Conservation (phyloP, 176 grass and related monocot genomes). For the Thinopyrum elongatum region DNA sequence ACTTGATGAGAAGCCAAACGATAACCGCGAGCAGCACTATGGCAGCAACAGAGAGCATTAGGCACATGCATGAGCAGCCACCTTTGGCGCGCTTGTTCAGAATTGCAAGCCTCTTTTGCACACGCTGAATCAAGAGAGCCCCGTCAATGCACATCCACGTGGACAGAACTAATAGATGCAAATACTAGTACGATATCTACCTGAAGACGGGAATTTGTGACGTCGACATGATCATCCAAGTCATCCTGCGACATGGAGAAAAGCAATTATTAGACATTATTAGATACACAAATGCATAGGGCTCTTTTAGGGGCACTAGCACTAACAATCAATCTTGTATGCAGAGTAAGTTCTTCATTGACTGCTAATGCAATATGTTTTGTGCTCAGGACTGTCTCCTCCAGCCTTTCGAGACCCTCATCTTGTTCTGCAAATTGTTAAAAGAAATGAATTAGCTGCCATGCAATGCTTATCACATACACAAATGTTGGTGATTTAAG, state of each 20-base stretch:
- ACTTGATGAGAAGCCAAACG: conserved; percentile 83
- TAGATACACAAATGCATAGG: not conserved
- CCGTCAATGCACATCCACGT: not conserved
- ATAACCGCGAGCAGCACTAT: conserved; percentile 78
- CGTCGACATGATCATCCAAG: conserved; percentile 77
- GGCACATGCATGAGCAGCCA: conserved; percentile 80
- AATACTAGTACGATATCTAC: conserved; percentile 2
- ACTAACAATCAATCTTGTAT: conserved; percentile 94
- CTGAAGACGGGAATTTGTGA: conserved; percentile 83
- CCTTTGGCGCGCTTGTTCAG: conserved; percentile 92
- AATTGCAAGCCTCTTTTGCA: conserved; percentile 79
- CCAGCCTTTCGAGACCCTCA: conserved; percentile 84
- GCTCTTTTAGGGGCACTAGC: conserved; percentile 17
- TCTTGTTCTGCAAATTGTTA: conserved; percentile 76
- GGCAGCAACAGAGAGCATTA: conserved; percentile 59
- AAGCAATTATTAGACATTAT: conserved; percentile 10
- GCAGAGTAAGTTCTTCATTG: conserved; percentile 91
- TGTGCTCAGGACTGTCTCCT: conserved; percentile 90
- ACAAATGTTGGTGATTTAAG: not conserved
- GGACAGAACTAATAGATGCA: not conserved
- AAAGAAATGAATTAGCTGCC: not conserved
- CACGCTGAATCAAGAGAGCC: conserved; percentile 48
- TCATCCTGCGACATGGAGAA: conserved; percentile 60
- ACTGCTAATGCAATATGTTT: conserved; percentile 98
- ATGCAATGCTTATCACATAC: not conserved